Evolutionary conservation across 2,329 filamentous ascomycete genomes (phyloP).

Genomic region (Claviceps pusilla): DNA sequence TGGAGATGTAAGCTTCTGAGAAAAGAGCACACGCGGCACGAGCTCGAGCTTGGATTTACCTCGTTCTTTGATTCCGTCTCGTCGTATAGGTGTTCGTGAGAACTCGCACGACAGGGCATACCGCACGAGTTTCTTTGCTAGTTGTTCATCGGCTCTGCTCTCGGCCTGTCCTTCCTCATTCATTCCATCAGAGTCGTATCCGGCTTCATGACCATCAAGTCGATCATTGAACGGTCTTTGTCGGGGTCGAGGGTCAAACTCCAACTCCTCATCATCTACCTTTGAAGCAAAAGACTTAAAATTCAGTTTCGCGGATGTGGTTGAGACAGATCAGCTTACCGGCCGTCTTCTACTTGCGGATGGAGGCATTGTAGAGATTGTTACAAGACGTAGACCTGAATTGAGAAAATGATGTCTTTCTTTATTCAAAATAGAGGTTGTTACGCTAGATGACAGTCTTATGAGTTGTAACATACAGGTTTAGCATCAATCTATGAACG

Average conservation of each 20-base stretch:
- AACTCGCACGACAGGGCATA: slow-evolving; percentile 54
- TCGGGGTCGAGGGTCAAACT: slow-evolving; percentile 18
- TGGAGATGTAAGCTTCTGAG: neutral
- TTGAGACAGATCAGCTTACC: slow-evolving; percentile 11
- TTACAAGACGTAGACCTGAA: neutral
- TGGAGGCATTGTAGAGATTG: slow-evolving; percentile 16
- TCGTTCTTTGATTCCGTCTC: slow-evolving; percentile 49
- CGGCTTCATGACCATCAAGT: slow-evolving; percentile 17
- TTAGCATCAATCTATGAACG: too few relatives aligned
- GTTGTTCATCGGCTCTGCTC: slow-evolving; percentile 31
- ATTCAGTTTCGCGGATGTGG: neutral
- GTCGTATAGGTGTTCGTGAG: slow-evolving; percentile 41
- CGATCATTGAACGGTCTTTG: slow-evolving; percentile 17
- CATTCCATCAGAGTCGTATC: slow-evolving; percentile 23
- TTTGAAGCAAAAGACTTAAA: slow-evolving; percentile 6
- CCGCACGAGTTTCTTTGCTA: slow-evolving; percentile 53
- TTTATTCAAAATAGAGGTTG: too few relatives aligned
- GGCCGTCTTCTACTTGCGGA: slow-evolving; percentile 17
- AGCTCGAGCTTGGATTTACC: slow-evolving; percentile 22
- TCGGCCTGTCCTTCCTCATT: slow-evolving; percentile 16
- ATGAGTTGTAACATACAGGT: too few relatives aligned
- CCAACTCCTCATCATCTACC: slow-evolving; percentile 17
- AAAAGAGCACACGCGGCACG: neutral
- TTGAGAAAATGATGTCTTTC: neutral
- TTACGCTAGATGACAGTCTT: too few relatives aligned